A percentile compares a stretch with the other conserved stretches of the same genome.
phyloP scores from a whole-genome alignment of 1,284 basidiomycete species.

The Cystobasidium sp. region DNA sequence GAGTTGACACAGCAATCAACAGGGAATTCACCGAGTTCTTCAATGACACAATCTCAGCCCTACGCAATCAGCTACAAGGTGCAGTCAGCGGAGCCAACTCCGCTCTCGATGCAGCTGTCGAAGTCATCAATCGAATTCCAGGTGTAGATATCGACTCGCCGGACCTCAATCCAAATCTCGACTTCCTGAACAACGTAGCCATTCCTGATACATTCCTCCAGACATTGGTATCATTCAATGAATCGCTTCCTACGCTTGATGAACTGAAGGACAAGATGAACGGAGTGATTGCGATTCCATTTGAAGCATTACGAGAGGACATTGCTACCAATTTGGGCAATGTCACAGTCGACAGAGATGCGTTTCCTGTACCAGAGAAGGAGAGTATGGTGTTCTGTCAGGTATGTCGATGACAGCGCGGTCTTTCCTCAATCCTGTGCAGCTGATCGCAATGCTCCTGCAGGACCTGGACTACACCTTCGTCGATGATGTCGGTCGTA shows the following conservation, averaged over 20 bases:
- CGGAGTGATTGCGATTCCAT: conserved; percentile 76
- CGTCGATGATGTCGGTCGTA: conserved; percentile 77
- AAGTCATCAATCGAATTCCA: conserved; percentile 68
- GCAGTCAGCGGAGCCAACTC: conserved; percentile 72
- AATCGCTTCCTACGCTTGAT: conserved; percentile 75
- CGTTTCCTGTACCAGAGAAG: conserved; percentile 73
- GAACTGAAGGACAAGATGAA: conserved; percentile 76
- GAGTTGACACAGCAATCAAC: conserved; percentile 19
- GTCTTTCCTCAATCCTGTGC: conserved; percentile 62
- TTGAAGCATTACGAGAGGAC: conserved; percentile 79
- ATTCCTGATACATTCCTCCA: conserved; percentile 80
- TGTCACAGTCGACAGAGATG: conserved; percentile 57
- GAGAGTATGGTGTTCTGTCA: conserved; percentile 63
- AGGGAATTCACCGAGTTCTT: conserved; percentile 72
- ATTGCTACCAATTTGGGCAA: conserved; percentile 77
- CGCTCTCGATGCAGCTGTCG: conserved; percentile 68
- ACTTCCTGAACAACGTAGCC: conserved; percentile 74
- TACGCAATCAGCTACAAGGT: conserved; percentile 71
- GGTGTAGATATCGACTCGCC: conserved; percentile 67
- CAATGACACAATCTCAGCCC: conserved; percentile 64
- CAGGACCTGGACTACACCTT: conserved; percentile 74
- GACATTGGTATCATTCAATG: conserved; percentile 74
- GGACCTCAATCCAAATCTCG: conserved; percentile 70
- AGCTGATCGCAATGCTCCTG: conserved; percentile 11
- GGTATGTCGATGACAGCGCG: conserved; percentile 2